Percentiles rank a stretch among this genome's conserved stretches.
phyloP scores from a whole-genome alignment of 2,329 filamentous ascomycete species.

The Cyanodermella asteris region DNA sequence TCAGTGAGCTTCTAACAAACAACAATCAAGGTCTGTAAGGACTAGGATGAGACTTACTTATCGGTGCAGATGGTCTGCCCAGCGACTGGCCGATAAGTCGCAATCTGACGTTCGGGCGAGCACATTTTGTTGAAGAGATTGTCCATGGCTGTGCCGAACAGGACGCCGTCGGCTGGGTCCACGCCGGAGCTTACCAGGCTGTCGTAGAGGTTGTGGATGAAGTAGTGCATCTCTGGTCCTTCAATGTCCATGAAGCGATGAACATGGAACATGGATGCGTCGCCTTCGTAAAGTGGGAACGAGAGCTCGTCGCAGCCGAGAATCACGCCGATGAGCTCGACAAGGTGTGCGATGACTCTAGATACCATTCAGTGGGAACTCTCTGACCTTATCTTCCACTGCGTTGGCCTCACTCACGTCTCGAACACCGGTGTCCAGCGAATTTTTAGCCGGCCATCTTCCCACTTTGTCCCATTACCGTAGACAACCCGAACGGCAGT shows the following conservation, averaged over 20 bases:
- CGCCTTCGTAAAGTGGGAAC: conserved; percentile 1
- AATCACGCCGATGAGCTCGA: conserved; percentile 1
- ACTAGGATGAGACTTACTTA: not conserved
- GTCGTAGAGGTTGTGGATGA: conserved; percentile 2
- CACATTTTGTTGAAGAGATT: conserved; percentile 4
- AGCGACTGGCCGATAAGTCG: not conserved
- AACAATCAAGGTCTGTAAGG: too few species aligned
- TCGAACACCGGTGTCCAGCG: too few species aligned
- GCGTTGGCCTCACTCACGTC: too few species aligned
- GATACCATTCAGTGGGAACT: too few species aligned
- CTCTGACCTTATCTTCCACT: too few species aligned
- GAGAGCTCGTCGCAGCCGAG: conserved; percentile 2
- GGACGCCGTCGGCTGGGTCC: conserved; percentile 1
- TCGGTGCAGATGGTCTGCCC: conserved; percentile 1
- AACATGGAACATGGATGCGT: conserved; percentile 1
- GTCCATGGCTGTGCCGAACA: conserved; percentile 2
- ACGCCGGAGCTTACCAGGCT: not conserved
- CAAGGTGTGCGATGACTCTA: not conserved
- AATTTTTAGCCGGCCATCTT: too few species aligned
- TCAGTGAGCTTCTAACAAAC: too few species aligned
- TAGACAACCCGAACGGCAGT: conserved; percentile 2
- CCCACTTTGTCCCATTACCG: too few species aligned
- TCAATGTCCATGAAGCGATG: conserved; percentile 3
- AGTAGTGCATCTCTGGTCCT: conserved; percentile 2
- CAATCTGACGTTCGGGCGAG: conserved; percentile 1